Evolutionary conservation across 2,329 filamentous ascomycete species (phyloP).

Genomic region (Sporothrix dimorphospora): DNA sequence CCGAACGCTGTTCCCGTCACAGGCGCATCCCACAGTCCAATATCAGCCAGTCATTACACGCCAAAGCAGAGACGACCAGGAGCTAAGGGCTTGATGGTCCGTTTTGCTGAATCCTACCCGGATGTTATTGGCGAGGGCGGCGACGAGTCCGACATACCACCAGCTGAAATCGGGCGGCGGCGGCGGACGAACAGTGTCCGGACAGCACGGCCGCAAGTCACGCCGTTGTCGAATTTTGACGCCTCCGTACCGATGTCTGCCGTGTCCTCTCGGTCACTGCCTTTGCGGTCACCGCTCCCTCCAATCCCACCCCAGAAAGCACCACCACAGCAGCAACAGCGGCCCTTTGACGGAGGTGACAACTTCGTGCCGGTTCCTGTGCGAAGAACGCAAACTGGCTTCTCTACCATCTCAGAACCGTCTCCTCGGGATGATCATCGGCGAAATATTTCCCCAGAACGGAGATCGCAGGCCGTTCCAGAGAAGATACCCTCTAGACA

Average conservation of each 20-base stretch:
- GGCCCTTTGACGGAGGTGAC: slow-evolving; percentile 43
- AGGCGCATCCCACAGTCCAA: slow-evolving; percentile 49
- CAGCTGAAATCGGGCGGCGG: slow-evolving; percentile 68
- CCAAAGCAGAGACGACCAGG: slow-evolving; percentile 13
- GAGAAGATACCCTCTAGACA: slow-evolving; percentile 42
- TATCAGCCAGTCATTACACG: slow-evolving; percentile 35
- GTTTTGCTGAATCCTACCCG: slow-evolving; percentile 72
- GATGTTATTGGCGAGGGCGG: slow-evolving; percentile 90
- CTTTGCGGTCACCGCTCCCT: slow-evolving; percentile 36
- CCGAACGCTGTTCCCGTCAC: slow-evolving; percentile 55
- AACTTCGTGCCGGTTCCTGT: slow-evolving; percentile 59
- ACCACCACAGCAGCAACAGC: slow-evolving; percentile 39
- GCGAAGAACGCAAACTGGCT: slow-evolving; percentile 62
- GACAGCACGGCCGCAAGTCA: slow-evolving; percentile 33
- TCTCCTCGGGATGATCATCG: slow-evolving; percentile 29
- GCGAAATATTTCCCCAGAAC: slow-evolving; percentile 47
- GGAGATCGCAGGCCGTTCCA: slow-evolving; percentile 48
- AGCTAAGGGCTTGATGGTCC: slow-evolving; percentile 72
- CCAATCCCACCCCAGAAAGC: slow-evolving; percentile 34
- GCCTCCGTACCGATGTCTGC: background rate
- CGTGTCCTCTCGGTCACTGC: slow-evolving; percentile 15
- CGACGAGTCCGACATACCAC: slow-evolving; percentile 77
- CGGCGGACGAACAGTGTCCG: slow-evolving; percentile 46
- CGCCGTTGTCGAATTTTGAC: background rate
- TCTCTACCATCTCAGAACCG: slow-evolving; percentile 42